These are phyloP conservation scores for Xylariales sp. DNA, from an alignment of 2,329 filamentous ascomycete genomes.

Conservation along the genomic window DNA sequence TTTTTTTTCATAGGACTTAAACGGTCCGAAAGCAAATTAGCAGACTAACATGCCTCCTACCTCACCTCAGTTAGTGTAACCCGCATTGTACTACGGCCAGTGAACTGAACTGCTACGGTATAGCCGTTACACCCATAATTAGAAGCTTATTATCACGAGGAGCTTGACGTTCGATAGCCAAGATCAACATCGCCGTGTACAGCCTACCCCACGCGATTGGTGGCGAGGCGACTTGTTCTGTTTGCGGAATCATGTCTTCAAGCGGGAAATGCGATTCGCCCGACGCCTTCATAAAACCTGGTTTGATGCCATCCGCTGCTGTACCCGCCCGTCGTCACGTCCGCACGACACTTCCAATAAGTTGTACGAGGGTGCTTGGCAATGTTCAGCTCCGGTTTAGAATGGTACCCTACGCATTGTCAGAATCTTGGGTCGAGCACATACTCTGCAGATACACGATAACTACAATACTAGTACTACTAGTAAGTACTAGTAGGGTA, in stretches of 20 bases:
- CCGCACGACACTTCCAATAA: slow-evolving; percentile 5
- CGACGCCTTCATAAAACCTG: not conserved
- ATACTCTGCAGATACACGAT: not conserved
- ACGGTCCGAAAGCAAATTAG: slow-evolving; percentile 18
- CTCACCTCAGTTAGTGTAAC: not conserved
- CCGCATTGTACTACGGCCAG: not conserved
- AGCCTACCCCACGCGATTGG: slow-evolving; percentile 1
- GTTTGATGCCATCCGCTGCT: slow-evolving; percentile 8
- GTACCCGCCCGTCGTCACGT: not conserved
- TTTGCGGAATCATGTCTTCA: slow-evolving; percentile 7
- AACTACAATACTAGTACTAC: no score
- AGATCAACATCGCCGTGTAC: not conserved
- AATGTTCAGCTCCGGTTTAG: slow-evolving; percentile 33
- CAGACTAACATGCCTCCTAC: not conserved
- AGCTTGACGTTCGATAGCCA: not conserved
- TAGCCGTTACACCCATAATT: slow-evolving; percentile 9
- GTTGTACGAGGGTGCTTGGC: slow-evolving; percentile 28
- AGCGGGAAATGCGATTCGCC: slow-evolving; percentile 9
- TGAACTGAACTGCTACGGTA: not conserved
- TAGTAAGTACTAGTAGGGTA: no score
- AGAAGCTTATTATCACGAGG: not conserved
- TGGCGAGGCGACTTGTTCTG: not conserved
- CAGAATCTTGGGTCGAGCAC: slow-evolving; percentile 4
- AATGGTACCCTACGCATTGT: slow-evolving; percentile 21
- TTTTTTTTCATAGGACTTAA: slow-evolving; percentile 14